These are phyloP conservation scores for Chloromonas sp. DNA, from an alignment of 163 green algal species.

Conservation along the genomic window DNA sequence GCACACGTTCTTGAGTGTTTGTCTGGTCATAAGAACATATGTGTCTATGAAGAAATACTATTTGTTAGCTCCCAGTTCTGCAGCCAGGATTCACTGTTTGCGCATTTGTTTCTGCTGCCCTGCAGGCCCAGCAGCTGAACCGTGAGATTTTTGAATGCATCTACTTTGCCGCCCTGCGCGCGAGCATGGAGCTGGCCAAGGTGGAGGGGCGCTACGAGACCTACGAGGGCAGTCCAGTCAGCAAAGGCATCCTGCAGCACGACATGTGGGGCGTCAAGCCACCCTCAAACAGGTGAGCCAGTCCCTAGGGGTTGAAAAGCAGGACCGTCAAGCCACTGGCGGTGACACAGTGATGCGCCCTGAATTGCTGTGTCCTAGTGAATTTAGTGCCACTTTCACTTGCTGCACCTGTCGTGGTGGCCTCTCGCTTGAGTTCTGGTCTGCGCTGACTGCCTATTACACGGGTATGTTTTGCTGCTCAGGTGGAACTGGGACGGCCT, in stretches of 20 bases:
- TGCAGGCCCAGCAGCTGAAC: slow-evolving; percentile 86
- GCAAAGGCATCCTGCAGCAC: slow-evolving; percentile 88
- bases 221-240: slow-evolving; percentile 88
- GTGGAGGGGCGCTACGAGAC: slow-evolving; percentile 82
- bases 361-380: no score
- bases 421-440: no score
- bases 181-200: slow-evolving; percentile 81
- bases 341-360: no score
- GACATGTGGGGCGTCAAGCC: slow-evolving; percentile 94
- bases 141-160: slow-evolving; percentile 97
- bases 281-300: slow-evolving; percentile 12
- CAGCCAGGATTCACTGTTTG: no score
- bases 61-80: no score
- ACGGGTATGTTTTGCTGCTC: background rate
- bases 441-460: no score
- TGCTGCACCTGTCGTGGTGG: no score
- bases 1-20: no score
- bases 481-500: slow-evolving; percentile 87
- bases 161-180: slow-evolving; percentile 86
- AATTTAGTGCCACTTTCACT: no score
- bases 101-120: background rate
- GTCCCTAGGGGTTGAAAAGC: background rate
- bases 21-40: no score
- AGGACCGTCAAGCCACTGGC: background rate
- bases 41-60: no score